Base-by-base conservation (phyloP, 2,329 filamentous ascomycete species). In the Diaporthe batatas region DNA sequence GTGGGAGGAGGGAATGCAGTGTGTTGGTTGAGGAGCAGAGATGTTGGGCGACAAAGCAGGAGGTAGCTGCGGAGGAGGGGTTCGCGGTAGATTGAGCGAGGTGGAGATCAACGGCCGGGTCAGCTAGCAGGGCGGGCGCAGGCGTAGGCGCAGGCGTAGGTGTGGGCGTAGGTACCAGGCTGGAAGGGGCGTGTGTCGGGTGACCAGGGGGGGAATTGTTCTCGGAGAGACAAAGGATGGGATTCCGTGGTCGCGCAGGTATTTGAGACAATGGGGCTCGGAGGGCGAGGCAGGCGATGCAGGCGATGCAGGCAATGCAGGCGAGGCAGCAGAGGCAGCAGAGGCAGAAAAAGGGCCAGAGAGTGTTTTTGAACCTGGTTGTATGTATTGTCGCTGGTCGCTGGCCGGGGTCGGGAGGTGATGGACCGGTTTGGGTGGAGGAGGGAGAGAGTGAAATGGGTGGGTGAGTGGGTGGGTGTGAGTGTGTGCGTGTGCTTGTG, bases 21-120 rank as follows among this genome's bases (percentile, higher is more conserved):
- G 55, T 25, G 55, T 67, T 49, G 44, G 58, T 23, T 39, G 25
- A 55, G 42, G 72, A 47, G 55, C 44, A 64, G 49, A 42, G 55
- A 55, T 42, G 23, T 53, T 65, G 59, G 59, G 59, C 71, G 67
- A 62, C 54, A 53, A 44, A 62, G 39, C 34, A 51, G 29, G 34
- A 62, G 44, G 36, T 53, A 62, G 36, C 32, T 51, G 71, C 57
- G 47, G 36, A 70, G 55, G 71, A 72, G 65, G 42, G 49, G 65
- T 68, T 49, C 34, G 65, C 47, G 47, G 47, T 57, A 59, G 67
- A 36, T 53, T 55, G 64, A 59, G 39, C 25, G 57, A 69, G 65
- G 71, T 44, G 49, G 47, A 36, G 71, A 59, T 54, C 67, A 68
- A 54, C 57, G 47, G 55, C 62, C 47, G 55, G 71, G 39, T 70